Conservation (phyloP, 2,329 filamentous ascomycete species). For the Trichoderma simmonsii region DNA sequence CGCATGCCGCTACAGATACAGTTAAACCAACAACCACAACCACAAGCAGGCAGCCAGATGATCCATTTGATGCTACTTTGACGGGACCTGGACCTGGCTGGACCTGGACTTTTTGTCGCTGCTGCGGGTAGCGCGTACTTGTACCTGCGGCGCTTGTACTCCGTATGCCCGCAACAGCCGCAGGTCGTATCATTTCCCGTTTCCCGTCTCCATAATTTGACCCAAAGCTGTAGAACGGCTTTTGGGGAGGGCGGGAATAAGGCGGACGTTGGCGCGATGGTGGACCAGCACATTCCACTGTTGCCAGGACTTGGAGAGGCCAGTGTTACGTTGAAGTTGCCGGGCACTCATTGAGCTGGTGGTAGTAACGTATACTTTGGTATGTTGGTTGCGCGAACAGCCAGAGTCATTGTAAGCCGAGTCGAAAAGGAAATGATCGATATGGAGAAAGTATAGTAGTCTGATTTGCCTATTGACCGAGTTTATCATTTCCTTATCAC, state of each 20-base stretch:
- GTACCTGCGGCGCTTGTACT: constrained; percentile 6
- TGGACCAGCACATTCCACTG: not conserved
- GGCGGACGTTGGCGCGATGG: not conserved
- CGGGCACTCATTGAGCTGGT: not conserved
- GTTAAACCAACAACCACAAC: not conserved
- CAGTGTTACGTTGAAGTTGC: not conserved
- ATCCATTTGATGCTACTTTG: not conserved
- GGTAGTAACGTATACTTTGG: not conserved
- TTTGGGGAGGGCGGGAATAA: not conserved
- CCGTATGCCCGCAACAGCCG: constrained; percentile 11
- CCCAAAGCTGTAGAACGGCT: constrained; percentile 12
- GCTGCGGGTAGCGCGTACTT: not conserved
- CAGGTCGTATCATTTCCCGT: constrained; percentile 4
- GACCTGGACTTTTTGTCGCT: not conserved
- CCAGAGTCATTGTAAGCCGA: not conserved
- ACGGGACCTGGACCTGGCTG: not conserved
- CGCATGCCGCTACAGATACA: not conserved
- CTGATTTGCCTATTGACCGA: not conserved
- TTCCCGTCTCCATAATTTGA: not conserved
- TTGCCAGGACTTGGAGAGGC: not conserved
- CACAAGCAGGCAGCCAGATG: not conserved
- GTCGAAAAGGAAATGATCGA: not conserved
- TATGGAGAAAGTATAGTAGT: not conserved
- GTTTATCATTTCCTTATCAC: not conserved
- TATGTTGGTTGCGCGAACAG: not conserved